phyloP scores from a whole-genome alignment of 495 filamentous ascomycete genomes.

The Neurospora sp. region DNA sequence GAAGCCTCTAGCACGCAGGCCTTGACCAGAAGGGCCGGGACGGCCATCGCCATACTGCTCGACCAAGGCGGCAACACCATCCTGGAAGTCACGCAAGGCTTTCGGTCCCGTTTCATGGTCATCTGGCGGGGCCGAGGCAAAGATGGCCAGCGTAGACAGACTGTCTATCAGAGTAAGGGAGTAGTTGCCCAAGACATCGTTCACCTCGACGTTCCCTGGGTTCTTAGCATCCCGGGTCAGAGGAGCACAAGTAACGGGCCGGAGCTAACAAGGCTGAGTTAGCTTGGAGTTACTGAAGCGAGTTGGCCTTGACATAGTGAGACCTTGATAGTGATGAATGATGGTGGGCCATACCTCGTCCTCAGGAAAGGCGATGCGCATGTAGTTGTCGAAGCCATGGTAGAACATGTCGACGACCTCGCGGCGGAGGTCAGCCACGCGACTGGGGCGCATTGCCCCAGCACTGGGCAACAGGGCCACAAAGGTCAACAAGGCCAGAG shows the following conservation, averaged over 20 bases:
- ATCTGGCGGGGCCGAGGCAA: slow-evolving; percentile 58
- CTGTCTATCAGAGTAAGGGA: slow-evolving; percentile 93
- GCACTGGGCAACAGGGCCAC: slow-evolving; percentile 23
- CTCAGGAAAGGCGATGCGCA: slow-evolving; percentile 88
- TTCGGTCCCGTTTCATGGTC: slow-evolving; percentile 42
- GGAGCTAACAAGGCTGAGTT: slow-evolving; percentile 39
- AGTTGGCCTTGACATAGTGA: not conserved
- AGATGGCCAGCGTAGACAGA: slow-evolving; percentile 81
- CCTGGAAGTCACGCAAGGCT: slow-evolving; percentile 66
- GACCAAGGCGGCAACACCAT: slow-evolving; percentile 69
- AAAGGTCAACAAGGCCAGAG: slow-evolving; percentile 7
- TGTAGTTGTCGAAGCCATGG: slow-evolving; percentile 94
- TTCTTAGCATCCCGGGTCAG: slow-evolving; percentile 73
- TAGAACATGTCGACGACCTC: slow-evolving; percentile 93
- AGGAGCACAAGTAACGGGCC: slow-evolving; percentile 75
- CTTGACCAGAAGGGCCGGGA: slow-evolving; percentile 55
- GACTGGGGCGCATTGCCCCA: slow-evolving; percentile 41
- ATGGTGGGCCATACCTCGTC: slow-evolving; percentile 54
- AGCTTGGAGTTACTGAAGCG: not conserved
- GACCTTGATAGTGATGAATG: not conserved
- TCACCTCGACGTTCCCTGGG: slow-evolving; percentile 74
- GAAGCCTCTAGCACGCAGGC: slow-evolving; percentile 70
- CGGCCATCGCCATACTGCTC: slow-evolving; percentile 80
- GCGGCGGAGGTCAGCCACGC: slow-evolving; percentile 42
- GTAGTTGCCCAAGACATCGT: slow-evolving; percentile 95